Evolutionary conservation across 164 flowering plant genomes (phyloP).

Genomic region (Stephania cephalantha): DNA sequence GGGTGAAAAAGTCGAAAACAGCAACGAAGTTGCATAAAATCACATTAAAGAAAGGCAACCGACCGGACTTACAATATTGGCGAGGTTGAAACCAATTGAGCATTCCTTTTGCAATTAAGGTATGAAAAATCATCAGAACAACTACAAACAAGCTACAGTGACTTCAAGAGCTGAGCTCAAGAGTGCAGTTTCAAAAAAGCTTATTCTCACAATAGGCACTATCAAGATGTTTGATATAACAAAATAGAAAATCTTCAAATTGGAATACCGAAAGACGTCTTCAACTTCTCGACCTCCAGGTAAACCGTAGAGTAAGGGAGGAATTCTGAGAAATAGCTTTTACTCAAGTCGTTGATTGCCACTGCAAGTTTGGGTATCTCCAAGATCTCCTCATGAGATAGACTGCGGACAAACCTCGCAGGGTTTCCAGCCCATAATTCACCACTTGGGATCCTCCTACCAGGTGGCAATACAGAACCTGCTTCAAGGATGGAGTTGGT

Average conservation of each 20-base stretch:
- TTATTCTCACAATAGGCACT: constrained; percentile 15
- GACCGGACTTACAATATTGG: background rate
- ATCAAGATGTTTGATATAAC: constrained; percentile 14
- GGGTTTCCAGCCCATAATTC: constrained; percentile 99
- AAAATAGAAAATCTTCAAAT: constrained; percentile 33
- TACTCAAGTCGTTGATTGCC: constrained; percentile 85
- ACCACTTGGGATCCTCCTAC: constrained; percentile 86
- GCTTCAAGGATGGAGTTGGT: constrained; percentile 95
- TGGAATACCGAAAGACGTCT: constrained; percentile 63
- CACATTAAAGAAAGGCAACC: background rate
- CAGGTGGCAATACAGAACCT: constrained; percentile 93
- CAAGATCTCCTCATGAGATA: constrained; percentile 76
- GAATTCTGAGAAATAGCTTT: constrained; percentile 68
- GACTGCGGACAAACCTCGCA: constrained; percentile 76
- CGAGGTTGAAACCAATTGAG: background rate
- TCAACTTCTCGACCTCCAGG: constrained; percentile 95
- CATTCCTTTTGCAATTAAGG: background rate
- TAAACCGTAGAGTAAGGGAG: constrained; percentile 88
- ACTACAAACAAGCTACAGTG: background rate
- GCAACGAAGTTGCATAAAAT: background rate
- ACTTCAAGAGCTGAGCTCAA: background rate
- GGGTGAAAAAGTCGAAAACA: background rate
- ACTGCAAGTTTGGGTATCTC: constrained; percentile 92
- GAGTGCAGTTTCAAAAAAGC: background rate
- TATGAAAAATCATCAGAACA: background rate